A percentile compares a stretch with the other conserved stretches of the same genome.
phyloP scores from a whole-genome alignment of 2,329 filamentous ascomycete species.

The Fusarium duplospermum region DNA sequence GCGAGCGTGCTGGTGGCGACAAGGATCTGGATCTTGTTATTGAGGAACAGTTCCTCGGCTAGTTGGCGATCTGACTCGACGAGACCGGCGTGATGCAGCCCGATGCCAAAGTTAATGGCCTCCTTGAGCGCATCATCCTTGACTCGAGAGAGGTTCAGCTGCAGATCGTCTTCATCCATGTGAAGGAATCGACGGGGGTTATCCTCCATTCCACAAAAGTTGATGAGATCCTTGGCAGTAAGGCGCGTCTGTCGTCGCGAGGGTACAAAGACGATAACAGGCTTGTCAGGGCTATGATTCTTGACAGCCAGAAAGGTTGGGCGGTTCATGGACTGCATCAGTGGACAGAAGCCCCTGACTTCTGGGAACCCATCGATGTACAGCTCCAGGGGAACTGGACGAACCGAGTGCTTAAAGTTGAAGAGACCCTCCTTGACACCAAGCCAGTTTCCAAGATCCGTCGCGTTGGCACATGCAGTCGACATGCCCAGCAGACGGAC shows the following conservation, averaged over 20 bases:
- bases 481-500: conserved; percentile 98
- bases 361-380: conserved; percentile 98
- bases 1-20: conserved; percentile 96
- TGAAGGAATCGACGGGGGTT: conserved; percentile 92
- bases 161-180: conserved; percentile 95
- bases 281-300: conserved; percentile 94
- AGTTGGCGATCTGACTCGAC: conserved; percentile 94
- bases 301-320: conserved; percentile 98
- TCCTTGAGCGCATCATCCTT: conserved; percentile 94
- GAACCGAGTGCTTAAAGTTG: conserved; percentile 97
- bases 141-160: conserved; percentile 86
- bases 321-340: conserved; percentile 99
- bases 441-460: conserved; percentile 94
- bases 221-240: conserved; percentile 96
- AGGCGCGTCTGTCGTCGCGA: conserved; percentile 94
- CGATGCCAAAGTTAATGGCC: conserved; percentile 96
- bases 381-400: conserved; percentile 93
- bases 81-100: conserved; percentile 94
- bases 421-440: conserved; percentile 96
- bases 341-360: conserved; percentile 91
- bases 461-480: conserved; percentile 95
- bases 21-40: conserved; percentile 98
- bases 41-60: conserved; percentile 92
- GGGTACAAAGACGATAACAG: conserved; percentile 97
- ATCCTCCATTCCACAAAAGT: conserved; percentile 98